Evolutionary conservation across 202 grass and related monocot genomes (phyloP).

Genomic region (Saccharum hybrid): DNA sequence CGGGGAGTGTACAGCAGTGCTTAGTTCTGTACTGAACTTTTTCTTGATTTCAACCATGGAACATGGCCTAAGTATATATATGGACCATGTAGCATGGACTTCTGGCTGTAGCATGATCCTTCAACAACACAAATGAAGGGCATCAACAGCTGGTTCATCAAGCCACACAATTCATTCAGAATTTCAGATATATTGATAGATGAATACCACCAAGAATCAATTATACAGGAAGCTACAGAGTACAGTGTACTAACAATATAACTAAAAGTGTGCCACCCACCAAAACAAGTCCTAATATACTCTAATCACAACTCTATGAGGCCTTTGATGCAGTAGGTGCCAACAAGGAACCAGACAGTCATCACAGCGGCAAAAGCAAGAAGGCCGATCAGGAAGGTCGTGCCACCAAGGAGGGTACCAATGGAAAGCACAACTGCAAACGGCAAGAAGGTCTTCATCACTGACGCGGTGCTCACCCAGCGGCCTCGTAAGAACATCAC

Average conservation of each 20-base stretch:
- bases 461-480: constrained; percentile 58
- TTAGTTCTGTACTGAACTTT: too few relatives aligned
- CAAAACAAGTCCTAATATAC: not conserved
- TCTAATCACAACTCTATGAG: constrained; percentile 72
- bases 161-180: not conserved
- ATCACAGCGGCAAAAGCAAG: constrained; percentile 50
- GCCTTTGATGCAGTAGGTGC: constrained; percentile 82
- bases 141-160: not conserved
- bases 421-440: constrained; percentile 52
- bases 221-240: not conserved
- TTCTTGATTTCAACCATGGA: too few relatives aligned
- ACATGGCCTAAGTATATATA: too few relatives aligned
- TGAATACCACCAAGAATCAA: not conserved
- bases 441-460: constrained; percentile 64
- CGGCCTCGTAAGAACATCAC: constrained; percentile 68
- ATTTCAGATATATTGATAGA: not conserved
- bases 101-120: not conserved
- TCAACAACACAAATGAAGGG: not conserved
- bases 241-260: not conserved
- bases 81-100: not conserved
- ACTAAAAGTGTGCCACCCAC: not conserved
- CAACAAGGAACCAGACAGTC: constrained; percentile 79
- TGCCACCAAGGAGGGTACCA: constrained; percentile 59
- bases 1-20: too few relatives aligned
- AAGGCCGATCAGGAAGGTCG: constrained; percentile 57